phyloP scores from a whole-genome alignment of 345 rosid species.

The Salix koriyanagi region DNA sequence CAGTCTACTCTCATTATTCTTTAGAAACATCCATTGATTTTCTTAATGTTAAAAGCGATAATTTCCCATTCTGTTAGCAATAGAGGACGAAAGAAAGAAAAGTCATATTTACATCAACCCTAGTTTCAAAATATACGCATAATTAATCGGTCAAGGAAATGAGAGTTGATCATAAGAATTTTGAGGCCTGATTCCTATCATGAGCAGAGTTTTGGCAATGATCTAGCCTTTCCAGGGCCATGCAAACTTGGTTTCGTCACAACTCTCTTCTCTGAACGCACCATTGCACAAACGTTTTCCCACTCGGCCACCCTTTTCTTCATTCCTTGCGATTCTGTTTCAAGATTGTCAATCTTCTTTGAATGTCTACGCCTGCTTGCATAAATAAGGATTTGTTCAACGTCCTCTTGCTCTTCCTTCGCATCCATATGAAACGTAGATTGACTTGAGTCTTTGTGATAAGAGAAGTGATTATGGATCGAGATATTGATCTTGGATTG shows the following conservation, averaged over 20 bases:
- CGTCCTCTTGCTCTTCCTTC: conserved; percentile 4
- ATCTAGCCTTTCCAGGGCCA: conserved; percentile 18
- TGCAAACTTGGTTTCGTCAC: conserved; percentile 20
- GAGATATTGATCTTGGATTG: conserved; percentile 21
- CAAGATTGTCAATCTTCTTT: conserved; percentile 16
- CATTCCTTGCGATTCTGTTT: conserved; percentile 23
- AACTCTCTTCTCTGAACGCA: conserved; percentile 27
- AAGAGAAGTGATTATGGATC: not conserved
- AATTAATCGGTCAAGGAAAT: not conserved
- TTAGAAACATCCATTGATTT: conserved; percentile 33
- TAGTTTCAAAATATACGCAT: not conserved
- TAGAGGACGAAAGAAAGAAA: not conserved
- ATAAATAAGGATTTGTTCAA: conserved; percentile 5
- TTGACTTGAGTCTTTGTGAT: not conserved
- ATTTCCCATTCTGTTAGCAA: not conserved
- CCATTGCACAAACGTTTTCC: conserved; percentile 23
- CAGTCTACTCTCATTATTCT: conserved; percentile 24
- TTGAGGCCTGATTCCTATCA: not conserved
- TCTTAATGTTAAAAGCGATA: not conserved
- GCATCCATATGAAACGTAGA: not conserved
- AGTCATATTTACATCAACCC: conserved; percentile 4
- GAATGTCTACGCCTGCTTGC: conserved; percentile 18
- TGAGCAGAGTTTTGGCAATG: conserved; percentile 40
- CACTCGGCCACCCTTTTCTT: conserved; percentile 17
- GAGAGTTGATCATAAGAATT: not conserved